Evolutionary conservation across 441 rosid genomes (phyloP).

Genomic region (Aquilaria agallochum): DNA sequence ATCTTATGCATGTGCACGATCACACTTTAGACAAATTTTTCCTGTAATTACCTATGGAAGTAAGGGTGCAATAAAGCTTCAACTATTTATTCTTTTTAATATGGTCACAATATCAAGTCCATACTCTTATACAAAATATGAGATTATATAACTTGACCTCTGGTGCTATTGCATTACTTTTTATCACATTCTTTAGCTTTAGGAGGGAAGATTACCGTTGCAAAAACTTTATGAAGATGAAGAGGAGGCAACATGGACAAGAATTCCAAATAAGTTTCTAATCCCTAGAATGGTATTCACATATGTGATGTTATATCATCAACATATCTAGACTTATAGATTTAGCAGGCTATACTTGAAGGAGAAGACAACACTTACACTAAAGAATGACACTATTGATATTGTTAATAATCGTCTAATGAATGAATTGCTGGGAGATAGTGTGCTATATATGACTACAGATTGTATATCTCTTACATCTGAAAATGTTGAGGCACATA

Average conservation of each 20-base stretch:
- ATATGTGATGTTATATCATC: no score
- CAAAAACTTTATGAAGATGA: no score
- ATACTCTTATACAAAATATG: background rate
- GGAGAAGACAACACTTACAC: background rate
- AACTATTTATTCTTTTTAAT: background rate
- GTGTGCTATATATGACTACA: no score
- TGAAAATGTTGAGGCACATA: background rate
- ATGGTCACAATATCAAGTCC: background rate
- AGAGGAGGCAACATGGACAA: no score
- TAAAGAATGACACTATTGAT: background rate
- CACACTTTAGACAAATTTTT: slow-evolving; percentile 1
- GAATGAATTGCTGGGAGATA: background rate
- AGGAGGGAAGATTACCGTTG: background rate
- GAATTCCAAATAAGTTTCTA: background rate
- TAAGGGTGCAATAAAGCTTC: background rate
- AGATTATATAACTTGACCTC: background rate
- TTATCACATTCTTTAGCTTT: background rate
- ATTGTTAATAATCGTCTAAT: background rate
- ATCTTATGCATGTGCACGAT: background rate
- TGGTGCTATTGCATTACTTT: background rate
- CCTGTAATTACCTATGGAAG: background rate
- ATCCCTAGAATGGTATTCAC: background rate
- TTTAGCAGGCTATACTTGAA: background rate
- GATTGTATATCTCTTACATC: no score
- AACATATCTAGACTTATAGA: no score